Base-by-base conservation (phyloP, 1,284 basidiomycete species). In the Cryptococcus hybrid region DNA sequence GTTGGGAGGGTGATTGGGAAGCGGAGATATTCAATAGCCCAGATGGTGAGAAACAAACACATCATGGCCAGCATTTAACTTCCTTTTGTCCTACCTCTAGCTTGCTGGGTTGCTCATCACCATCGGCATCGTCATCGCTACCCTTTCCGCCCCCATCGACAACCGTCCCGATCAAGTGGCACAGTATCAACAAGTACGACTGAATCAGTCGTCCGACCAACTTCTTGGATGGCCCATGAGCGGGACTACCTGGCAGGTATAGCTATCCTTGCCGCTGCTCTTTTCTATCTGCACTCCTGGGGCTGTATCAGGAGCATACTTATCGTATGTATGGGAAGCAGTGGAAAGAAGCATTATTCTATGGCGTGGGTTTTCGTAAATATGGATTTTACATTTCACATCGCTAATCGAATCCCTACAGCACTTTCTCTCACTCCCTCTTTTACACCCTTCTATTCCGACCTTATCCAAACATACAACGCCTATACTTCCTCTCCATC, bases 271-370 rank as follows among this genome's bases (percentile, higher is more conserved):
- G 80, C 84, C 9, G 71, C 88, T 9, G 91, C 93, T 0, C 84
- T 97, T 50, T 96, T 18, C 79, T 96, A 38, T 87, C 88, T 2
- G 90, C 90, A 0, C 81, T 90, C 58, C 85, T 97, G 52, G 93
- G 94, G 0, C 79, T 96, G 37, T 84, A 86, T 40, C 94, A 97
- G 77, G 94, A 97, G 73, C 81, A 82, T 75, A 91, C 90, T 5
- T 92, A 88, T 71, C 74, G 79, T 13, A 79, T 75, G 46, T 91
- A 92, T 70, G 85, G 86, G 15, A 86, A 85, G 60, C 66, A 73
- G 52, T 97, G 93, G 93, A 85, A 88, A 69, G 93, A 97, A 78
- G 87, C 85, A 37, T 86, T 97, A 82, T 97, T 96, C 79, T 97
- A 93, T 67, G 70, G 65, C 13, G 78, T 78, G 45, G 57, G 74